Percentiles rank a stretch among this genome's conserved stretches.
Evolutionary conservation across 371 early-diverging fungal species (phyloP).

Genomic region (Apophysomyces trapeziformis): DNA sequence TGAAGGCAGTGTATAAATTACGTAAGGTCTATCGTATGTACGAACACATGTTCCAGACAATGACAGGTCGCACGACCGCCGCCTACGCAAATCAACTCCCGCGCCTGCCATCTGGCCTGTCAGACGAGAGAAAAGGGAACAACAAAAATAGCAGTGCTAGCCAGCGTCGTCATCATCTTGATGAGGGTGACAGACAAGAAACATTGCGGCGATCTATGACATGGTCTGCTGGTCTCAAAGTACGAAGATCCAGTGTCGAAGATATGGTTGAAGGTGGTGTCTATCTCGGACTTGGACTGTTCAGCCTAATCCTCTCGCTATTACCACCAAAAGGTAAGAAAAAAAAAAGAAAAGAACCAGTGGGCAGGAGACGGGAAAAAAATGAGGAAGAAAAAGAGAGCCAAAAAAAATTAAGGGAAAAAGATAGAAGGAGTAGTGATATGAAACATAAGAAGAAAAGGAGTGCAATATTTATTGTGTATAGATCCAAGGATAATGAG

Average conservation of each 20-base stretch:
- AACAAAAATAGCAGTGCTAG: no score
- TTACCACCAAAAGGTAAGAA: constrained; percentile 36
- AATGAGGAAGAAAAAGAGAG: neutral
- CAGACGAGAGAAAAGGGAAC: no score
- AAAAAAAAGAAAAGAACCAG: neutral
- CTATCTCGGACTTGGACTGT: constrained; percentile 39
- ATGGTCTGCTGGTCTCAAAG: neutral
- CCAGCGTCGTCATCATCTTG: neutral
- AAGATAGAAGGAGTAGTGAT: no score
- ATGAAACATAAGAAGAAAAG: no score
- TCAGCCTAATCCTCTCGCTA: constrained; percentile 31
- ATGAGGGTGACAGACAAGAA: neutral
- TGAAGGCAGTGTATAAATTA: constrained; percentile 39
- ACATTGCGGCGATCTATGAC: neutral
- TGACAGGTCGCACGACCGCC: constrained; percentile 16
- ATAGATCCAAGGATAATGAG: no score
- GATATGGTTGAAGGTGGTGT: constrained; percentile 22
- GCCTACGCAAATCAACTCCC: constrained; percentile 7
- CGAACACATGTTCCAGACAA: constrained; percentile 30
- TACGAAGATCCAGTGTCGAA: neutral
- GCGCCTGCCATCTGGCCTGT: neutral
- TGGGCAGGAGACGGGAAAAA: neutral
- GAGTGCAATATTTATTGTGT: no score
- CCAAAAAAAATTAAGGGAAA: neutral
- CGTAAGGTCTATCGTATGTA: constrained; percentile 35